phyloP scores from a whole-genome alignment of 2,329 filamentous ascomycete species.

The Coniochaeta hoffmannii region DNA sequence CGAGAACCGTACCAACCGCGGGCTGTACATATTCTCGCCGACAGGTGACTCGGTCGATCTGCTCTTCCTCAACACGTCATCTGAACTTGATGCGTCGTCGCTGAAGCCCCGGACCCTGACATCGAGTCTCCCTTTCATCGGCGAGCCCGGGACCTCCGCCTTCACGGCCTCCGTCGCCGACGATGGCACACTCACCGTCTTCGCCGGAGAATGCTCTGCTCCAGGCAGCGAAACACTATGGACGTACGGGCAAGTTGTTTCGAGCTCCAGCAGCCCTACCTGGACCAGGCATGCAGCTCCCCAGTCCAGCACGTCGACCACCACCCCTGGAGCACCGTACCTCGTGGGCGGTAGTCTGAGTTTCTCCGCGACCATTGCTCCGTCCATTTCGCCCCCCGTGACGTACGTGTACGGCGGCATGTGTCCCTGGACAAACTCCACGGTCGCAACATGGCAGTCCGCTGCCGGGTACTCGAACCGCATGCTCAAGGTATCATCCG shows the following conservation, averaged over 20 bases:
- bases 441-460: slow-evolving; percentile 51
- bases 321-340: slow-evolving; percentile 30
- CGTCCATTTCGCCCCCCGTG: slow-evolving; percentile 42
- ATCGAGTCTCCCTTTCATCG: slow-evolving; percentile 55
- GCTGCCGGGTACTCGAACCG: slow-evolving; percentile 70
- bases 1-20: slow-evolving; percentile 26
- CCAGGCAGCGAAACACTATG: slow-evolving; percentile 53
- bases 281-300: not conserved
- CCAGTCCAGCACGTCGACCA: slow-evolving; percentile 13
- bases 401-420: slow-evolving; percentile 84
- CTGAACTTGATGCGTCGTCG: slow-evolving; percentile 40
- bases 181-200: slow-evolving; percentile 64
- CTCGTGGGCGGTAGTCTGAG: slow-evolving; percentile 52
- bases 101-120: slow-evolving; percentile 41
- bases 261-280: not conserved
- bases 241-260: slow-evolving; percentile 40
- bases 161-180: slow-evolving; percentile 63
- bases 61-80: slow-evolving; percentile 58
- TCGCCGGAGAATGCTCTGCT: slow-evolving; percentile 63
- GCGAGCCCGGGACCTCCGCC: slow-evolving; percentile 37
- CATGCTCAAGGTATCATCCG: slow-evolving; percentile 62
- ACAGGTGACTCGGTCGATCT: slow-evolving; percentile 42
- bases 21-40: slow-evolving; percentile 65
- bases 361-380: slow-evolving; percentile 57
- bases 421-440: slow-evolving; percentile 53